phyloP scores from a whole-genome alignment of 2,329 filamentous ascomycete genomes.

The Thelonectria rubi region DNA sequence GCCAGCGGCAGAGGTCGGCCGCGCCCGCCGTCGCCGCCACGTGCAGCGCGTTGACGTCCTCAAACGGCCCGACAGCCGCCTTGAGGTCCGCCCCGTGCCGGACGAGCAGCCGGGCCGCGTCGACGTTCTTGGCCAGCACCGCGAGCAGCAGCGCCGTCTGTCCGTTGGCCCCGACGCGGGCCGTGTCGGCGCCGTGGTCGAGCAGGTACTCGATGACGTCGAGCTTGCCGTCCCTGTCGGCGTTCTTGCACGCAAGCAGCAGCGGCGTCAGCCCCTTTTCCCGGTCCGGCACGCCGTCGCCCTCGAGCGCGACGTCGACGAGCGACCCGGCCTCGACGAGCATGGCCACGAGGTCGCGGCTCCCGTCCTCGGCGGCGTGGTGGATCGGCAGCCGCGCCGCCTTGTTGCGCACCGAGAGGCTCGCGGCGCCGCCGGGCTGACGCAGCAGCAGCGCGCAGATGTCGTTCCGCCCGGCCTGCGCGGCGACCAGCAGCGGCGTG shows the following conservation, averaged over 20 bases:
- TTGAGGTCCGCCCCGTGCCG: conserved; percentile 16
- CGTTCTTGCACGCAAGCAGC: conserved; percentile 11
- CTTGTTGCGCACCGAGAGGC: conserved; percentile 4
- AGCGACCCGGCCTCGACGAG: conserved; percentile 14
- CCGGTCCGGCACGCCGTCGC: conserved; percentile 1
- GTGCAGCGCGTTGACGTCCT: conserved; percentile 21
- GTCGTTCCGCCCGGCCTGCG: not conserved
- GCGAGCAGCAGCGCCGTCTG: conserved; percentile 13
- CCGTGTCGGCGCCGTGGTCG: conserved; percentile 7
- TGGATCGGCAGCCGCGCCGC: conserved; percentile 9
- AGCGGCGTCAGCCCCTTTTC: conserved; percentile 15
- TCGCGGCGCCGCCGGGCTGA: conserved; percentile 2
- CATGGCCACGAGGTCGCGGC: conserved; percentile 1
- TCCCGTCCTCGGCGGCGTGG: conserved; percentile 2
- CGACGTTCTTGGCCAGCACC: conserved; percentile 7
- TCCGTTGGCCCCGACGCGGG: not conserved
- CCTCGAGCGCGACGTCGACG: conserved; percentile 10
- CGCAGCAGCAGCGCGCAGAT: conserved; percentile 7
- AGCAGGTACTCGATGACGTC: conserved; percentile 19
- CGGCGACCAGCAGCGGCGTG: conserved; percentile 10
- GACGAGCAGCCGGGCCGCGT: conserved; percentile 11
- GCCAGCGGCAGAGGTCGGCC: conserved; percentile 10
- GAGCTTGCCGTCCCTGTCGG: not conserved
- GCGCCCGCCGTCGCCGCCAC: conserved; percentile 10
- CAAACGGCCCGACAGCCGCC: conserved; percentile 13